A percentile compares a stretch with the other conserved stretches of the same genome.
Evolutionary conservation across 2,329 filamentous ascomycete species (phyloP).

Genomic region (Talaromyces marneffei): DNA sequence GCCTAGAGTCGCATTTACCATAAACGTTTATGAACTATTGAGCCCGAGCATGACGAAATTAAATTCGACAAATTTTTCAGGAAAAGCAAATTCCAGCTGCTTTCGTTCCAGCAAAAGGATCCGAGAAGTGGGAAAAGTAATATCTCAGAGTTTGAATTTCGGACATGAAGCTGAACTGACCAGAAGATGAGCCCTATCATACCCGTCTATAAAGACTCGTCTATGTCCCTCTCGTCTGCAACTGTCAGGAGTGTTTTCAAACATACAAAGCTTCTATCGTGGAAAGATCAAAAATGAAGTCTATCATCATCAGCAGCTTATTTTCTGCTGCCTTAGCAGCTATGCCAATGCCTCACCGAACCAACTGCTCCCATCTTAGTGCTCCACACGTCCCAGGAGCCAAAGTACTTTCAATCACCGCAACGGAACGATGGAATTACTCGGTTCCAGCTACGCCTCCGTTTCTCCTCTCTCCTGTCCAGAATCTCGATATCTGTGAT

Average conservation of each 20-base stretch:
- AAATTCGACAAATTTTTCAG: not conserved
- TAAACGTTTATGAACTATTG: not conserved
- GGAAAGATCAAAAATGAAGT: not conserved
- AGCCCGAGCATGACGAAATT: not conserved
- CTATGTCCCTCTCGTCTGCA: not conserved
- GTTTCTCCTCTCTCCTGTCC: not conserved
- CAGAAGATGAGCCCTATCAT: not conserved
- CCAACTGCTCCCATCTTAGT: not conserved
- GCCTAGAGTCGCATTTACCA: not conserved
- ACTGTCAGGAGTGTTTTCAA: not conserved
- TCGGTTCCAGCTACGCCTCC: not conserved
- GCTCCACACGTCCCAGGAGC: slow-evolving; percentile 8
- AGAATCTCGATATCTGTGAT: slow-evolving; percentile 2
- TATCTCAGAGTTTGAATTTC: not conserved
- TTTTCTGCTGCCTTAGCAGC: not conserved
- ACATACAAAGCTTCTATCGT: not conserved
- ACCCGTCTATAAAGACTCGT: not conserved
- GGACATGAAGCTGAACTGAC: not conserved
- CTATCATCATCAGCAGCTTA: not conserved
- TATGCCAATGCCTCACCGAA: not conserved
- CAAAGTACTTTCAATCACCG: slow-evolving; percentile 2
- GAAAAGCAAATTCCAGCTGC: not conserved
- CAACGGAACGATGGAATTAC: slow-evolving; percentile 2
- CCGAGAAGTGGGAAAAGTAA: not conserved
- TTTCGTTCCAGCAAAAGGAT: not conserved